Percentiles rank a stretch among this genome's conserved stretches.
These are phyloP conservation scores for Xylaria multiplex DNA, from an alignment of 2,329 filamentous ascomycete genomes.

Conservation along the genomic window DNA sequence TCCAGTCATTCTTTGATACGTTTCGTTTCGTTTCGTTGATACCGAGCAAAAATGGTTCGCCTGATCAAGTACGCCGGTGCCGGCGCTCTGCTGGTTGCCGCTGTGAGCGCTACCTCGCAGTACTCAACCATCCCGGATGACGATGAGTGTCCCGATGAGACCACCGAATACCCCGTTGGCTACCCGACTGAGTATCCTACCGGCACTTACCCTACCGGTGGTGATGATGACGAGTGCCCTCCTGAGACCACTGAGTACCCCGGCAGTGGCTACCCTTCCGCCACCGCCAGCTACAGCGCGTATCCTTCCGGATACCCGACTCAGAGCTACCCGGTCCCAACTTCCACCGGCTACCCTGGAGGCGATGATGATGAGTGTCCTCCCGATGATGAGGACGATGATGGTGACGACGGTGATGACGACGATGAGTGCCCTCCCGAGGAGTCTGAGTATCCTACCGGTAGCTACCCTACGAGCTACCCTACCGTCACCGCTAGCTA, in stretches of 20 bases:
- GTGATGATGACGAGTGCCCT: conserved; percentile 30
- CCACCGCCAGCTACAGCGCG: conserved; percentile 31
- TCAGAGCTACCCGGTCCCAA: conserved; percentile 30
- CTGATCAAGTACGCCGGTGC: conserved; percentile 48
- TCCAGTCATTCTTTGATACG: conserved; percentile 49
- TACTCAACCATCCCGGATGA: conserved; percentile 34
- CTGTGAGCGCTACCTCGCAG: conserved; percentile 41
- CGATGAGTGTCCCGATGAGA: conserved; percentile 27
- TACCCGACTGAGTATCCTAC: conserved; percentile 27
- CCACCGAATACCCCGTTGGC: background rate
- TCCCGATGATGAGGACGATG: conserved; percentile 10
- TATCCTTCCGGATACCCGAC: conserved; percentile 31
- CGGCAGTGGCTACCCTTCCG: conserved; percentile 22
- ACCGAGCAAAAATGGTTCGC: conserved; percentile 47
- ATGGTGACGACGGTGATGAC: conserved; percentile 24
- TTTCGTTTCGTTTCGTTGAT: conserved; percentile 20
- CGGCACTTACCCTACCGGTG: conserved; percentile 19
- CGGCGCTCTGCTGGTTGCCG: conserved; percentile 46
- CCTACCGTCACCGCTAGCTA: conserved; percentile 2
- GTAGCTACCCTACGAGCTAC: conserved; percentile 4
- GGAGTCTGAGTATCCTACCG: conserved; percentile 17
- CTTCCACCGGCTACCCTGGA: conserved; percentile 30
- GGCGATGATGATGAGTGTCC: conserved; percentile 32
- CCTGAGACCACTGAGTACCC: conserved; percentile 28
- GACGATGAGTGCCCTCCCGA: conserved; percentile 32